These are phyloP conservation scores for Gossypium raimondii DNA, from an alignment of 345 rosid species.

Conservation along the genomic window DNA sequence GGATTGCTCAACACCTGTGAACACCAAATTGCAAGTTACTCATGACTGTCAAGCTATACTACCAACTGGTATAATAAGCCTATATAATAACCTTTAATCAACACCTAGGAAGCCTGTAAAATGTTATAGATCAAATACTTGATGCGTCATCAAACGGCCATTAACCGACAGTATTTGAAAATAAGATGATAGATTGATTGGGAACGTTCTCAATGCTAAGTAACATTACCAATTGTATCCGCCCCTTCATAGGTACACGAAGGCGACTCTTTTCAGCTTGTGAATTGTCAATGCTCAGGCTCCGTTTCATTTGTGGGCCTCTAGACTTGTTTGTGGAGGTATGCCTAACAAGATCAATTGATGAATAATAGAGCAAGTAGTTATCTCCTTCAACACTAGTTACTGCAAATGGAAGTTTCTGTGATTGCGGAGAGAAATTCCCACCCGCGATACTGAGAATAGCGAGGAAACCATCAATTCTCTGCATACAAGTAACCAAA, in stretches of 20 bases:
- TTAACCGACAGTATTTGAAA: not conserved
- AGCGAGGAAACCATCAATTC: slow-evolving; percentile 91
- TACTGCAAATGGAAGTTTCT: slow-evolving; percentile 91
- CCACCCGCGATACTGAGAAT: slow-evolving; percentile 90
- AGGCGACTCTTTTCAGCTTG: slow-evolving; percentile 59
- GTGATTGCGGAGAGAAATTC: slow-evolving; percentile 75
- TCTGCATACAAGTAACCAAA: slow-evolving; percentile 37
- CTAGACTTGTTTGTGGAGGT: slow-evolving; percentile 45
- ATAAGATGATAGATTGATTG: not conserved
- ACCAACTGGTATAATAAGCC: not conserved
- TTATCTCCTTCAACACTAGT: slow-evolving; percentile 87
- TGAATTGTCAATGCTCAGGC: slow-evolving; percentile 45
- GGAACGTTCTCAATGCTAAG: not conserved
- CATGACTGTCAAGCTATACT: not conserved
- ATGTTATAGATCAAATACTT: not conserved
- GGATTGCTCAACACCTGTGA: slow-evolving; percentile 69
- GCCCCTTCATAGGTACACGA: slow-evolving; percentile 87
- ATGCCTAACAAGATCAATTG: slow-evolving; percentile 65
- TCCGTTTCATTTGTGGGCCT: slow-evolving; percentile 49
- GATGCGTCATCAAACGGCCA: not conserved
- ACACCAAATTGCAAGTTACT: slow-evolving; percentile 10
- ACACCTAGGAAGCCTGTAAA: not conserved
- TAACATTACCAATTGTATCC: slow-evolving; percentile 73
- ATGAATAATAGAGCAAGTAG: slow-evolving; percentile 71
- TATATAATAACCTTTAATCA: not conserved